A percentile compares a stretch with the other conserved stretches of the same genome.
Evolutionary conservation across 2,329 filamentous ascomycete genomes (phyloP).

Genomic region (Penicillium sp.): DNA sequence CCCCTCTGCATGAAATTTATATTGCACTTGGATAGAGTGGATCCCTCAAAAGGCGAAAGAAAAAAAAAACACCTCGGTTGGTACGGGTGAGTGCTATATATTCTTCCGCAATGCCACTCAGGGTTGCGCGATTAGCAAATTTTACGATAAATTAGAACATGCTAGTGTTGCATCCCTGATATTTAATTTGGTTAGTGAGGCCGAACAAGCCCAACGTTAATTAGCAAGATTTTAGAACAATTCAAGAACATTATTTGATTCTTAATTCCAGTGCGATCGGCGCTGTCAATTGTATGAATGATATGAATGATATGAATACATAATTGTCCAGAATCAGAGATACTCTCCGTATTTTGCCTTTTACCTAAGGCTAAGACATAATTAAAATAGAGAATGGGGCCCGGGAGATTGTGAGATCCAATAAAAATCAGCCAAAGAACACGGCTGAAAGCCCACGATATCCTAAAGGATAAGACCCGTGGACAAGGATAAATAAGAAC

Average conservation of each 20-base stretch:
- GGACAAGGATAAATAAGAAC: slow-evolving; percentile 8
- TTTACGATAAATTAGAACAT: neutral
- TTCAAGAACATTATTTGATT: neutral
- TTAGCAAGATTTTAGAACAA: neutral
- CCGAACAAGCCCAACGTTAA: neutral
- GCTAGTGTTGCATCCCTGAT: neutral
- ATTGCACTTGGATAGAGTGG: slow-evolving; percentile 4
- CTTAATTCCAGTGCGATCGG: neutral
- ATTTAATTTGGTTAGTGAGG: neutral
- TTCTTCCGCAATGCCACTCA: slow-evolving; percentile 9
- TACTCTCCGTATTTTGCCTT: neutral
- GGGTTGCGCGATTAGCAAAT: slow-evolving; percentile 6
- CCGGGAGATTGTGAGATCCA: neutral
- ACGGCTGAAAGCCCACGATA: neutral
- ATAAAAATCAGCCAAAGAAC: neutral
- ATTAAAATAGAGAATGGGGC: neutral
- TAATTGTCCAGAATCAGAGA: neutral
- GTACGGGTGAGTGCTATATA: neutral
- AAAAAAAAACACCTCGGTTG: neutral
- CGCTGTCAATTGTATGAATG: neutral
- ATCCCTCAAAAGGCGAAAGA: neutral
- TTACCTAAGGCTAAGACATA: neutral
- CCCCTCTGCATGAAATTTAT: slow-evolving; percentile 10
- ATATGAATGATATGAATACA: neutral
- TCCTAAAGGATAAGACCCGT: slow-evolving; percentile 14